Evolutionary conservation across 805 yeast genomes (phyloP), one percentile per base, ranked within the genome.

Genomic region (Myxozyma mucilagina): DNA sequence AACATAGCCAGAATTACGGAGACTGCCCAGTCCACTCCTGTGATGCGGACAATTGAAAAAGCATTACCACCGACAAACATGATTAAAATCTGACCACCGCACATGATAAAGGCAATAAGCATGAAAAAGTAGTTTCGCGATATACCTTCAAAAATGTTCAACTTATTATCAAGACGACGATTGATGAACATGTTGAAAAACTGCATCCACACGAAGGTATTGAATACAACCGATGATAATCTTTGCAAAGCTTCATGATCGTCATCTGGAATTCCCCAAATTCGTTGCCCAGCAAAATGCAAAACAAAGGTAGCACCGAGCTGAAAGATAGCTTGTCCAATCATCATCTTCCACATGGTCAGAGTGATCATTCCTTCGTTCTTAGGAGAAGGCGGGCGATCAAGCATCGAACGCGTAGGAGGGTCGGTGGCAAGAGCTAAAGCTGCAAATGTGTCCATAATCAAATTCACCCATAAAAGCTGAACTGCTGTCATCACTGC

Each of bases 61-160:
- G 99, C 97, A 45, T 93, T 89, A 58, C 99, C 99, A 57, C 99
- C 99, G 65, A 90, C 93, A 75, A 86, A 89, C 98, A 94, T 94
- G 69, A 94, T 93, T 56, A 93, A 74, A 2, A 91, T 78, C 77
- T 94, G 99, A 75, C 85, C 83, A 4, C 88, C 92, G 35, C 86
- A 94, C 74, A 94, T 91, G 51, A 94, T 78, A 1, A 74, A 69
- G 24, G 87, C 84, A 68, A 94, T 92, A 5, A 73, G 78, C 49
- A 91, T 75, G 75, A 94, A 94, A 74, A 89, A 91, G 78, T 83
- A 84, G 74, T 94, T 94, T 74, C 91, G 82, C 75, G 84, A 83
- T 61, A 96, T 78, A 67, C 93, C 93, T 67, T 84, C 86, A 69
- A 89, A 87, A 74, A 94, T 89, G 75, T 94, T 88, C 75, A 90